Evolutionary conservation across 805 yeast genomes (phyloP), one percentile per base, ranked within the genome.

Genomic region (Pichia thaimueangensis): DNA sequence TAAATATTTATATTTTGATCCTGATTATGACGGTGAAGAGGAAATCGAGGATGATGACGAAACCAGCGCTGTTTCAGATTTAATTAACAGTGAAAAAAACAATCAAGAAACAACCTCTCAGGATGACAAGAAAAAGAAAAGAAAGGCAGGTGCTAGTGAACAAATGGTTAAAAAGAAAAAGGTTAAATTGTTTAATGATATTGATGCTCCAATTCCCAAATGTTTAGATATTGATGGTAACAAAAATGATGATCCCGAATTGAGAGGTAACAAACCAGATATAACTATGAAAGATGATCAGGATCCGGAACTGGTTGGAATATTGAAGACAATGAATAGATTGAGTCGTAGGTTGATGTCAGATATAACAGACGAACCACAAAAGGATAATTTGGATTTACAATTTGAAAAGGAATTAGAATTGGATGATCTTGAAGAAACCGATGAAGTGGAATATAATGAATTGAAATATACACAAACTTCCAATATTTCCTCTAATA

Each of bases 301-400:
- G 35, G 76, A 76, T 41, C 73, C 71, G 25, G 95, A 86, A 49
- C 76, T 88, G 52, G 71, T 86, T 15, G 77, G 83, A 15, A 78
- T 88, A 16, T 70, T 93, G 67, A 74, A 83, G 51, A 86, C 95
- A 48, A 88, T 91, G 93, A 91, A 91, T 63, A 75, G 88, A 46
- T 67, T 91, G 37, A 82, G 94, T 57, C 79, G 86, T 45, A 78
- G 88, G 50, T 82, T 91, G 83, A 76, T 91, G 49, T 69, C 70
- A 35, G 73, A 76, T 31, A 56, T 72, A 48, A 72, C 71, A 35
- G 70, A 66, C 40, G 70, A 68, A 44, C 63, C 67, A 42, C 60
- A 65, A 9, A 59, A 58, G 6, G 57, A 56, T 11, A 55, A 57
- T 21, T 65, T 66, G 17, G 68, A 66, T 35, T 41, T 50, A 12